phyloP scores from a whole-genome alignment of 768 basidiomycete genomes.

The Cystobasidiopsis lactophilus region DNA sequence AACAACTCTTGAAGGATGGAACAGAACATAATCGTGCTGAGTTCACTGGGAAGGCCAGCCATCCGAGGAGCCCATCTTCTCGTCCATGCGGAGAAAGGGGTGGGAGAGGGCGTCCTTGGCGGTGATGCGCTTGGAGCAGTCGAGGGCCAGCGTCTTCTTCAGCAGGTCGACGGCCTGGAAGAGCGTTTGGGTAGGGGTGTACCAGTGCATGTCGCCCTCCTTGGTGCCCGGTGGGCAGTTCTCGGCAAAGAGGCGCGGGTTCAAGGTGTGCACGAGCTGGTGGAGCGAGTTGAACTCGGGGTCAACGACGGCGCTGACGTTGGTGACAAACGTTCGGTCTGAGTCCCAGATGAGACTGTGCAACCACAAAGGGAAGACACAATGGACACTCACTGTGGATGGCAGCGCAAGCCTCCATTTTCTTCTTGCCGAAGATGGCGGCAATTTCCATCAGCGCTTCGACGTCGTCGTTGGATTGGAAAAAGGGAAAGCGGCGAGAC shows the following conservation, averaged over 20 bases:
- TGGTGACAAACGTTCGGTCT: constrained; percentile 82
- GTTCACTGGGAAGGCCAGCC: no score
- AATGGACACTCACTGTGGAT: constrained; percentile 49
- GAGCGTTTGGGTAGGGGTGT: constrained; percentile 34
- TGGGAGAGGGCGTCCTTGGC: constrained; percentile 56
- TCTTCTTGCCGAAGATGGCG: constrained; percentile 53
- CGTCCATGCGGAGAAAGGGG: constrained; percentile 43
- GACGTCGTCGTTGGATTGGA: constrained; percentile 78
- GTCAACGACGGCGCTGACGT: constrained; percentile 51
- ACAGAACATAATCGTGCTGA: no score
- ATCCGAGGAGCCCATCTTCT: no score
- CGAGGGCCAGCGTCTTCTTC: constrained; percentile 48
- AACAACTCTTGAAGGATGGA: no score
- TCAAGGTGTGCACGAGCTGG: constrained; percentile 51
- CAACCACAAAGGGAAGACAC: not conserved
- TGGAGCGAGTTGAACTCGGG: constrained; percentile 44
- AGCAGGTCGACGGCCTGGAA: constrained; percentile 52
- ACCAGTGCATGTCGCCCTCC: constrained; percentile 12
- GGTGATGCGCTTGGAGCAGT: constrained; percentile 52
- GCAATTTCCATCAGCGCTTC: constrained; percentile 93
- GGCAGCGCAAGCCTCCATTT: constrained; percentile 65
- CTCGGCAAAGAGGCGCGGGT: constrained; percentile 35
- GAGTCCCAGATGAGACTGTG: constrained; percentile 1
- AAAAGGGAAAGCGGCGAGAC: constrained; percentile 73
- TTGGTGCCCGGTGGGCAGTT: constrained; percentile 27